These are phyloP conservation scores for Mycena crocata DNA, from an alignment of 768 basidiomycete species.

Conservation along the genomic window DNA sequence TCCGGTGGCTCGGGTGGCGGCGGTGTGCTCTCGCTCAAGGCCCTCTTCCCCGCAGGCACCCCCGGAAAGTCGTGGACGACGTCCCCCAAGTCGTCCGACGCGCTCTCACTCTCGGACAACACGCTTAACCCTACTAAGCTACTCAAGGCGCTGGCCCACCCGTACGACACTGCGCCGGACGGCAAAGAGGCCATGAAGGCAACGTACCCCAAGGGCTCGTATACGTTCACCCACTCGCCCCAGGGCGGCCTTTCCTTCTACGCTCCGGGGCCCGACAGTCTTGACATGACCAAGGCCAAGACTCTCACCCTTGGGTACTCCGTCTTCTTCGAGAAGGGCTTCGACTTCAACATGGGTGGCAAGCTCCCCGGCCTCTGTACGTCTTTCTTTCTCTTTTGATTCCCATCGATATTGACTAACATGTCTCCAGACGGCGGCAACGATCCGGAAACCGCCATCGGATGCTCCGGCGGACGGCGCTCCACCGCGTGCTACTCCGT, in stretches of 20 bases:
- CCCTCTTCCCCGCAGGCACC: slow-evolving; percentile 56
- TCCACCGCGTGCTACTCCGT: slow-evolving; percentile 68
- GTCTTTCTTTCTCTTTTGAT: slow-evolving; percentile 40
- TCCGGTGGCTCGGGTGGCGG: slow-evolving; percentile 3
- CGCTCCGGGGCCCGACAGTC: slow-evolving; percentile 63
- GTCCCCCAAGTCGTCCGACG: slow-evolving; percentile 44
- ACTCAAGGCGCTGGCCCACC: slow-evolving; percentile 51
- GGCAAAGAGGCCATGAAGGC: slow-evolving; percentile 65
- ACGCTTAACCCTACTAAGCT: slow-evolving; percentile 58
- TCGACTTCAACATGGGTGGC: slow-evolving; percentile 72
- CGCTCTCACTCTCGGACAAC: slow-evolving; percentile 55
- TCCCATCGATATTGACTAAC: slow-evolving; percentile 13
- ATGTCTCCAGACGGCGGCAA: slow-evolving; percentile 60
- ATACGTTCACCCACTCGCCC: slow-evolving; percentile 57
- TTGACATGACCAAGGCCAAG: slow-evolving; percentile 70
- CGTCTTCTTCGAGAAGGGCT: slow-evolving; percentile 71
- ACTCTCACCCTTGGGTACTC: slow-evolving; percentile 75
- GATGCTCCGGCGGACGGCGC: slow-evolving; percentile 76
- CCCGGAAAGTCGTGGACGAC: slow-evolving; percentile 60
- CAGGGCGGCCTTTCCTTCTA: slow-evolving; percentile 80
- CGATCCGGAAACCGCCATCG: slow-evolving; percentile 54
- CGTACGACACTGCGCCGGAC: slow-evolving; percentile 59
- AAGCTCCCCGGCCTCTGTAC: slow-evolving; percentile 80
- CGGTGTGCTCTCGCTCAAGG: slow-evolving; percentile 36
- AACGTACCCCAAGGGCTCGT: slow-evolving; percentile 68